A percentile compares a stretch with the other conserved stretches of the same genome.
Conservation (phyloP, 2,329 filamentous ascomycete species). For the Ceratocystis variospora region DNA sequence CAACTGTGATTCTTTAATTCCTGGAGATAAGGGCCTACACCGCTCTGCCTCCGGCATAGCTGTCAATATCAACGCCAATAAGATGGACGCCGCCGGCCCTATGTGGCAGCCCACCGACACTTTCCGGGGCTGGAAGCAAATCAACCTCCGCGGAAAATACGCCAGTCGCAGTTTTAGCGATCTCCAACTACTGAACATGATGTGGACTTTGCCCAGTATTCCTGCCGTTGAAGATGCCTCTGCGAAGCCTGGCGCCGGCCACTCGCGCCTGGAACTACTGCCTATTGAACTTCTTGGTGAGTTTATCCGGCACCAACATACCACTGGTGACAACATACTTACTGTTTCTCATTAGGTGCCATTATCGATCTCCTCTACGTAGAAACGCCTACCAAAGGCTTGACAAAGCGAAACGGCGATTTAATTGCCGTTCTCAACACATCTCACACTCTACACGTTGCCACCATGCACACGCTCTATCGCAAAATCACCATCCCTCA, state of each 20-base stretch:
- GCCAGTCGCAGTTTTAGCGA: constrained; percentile 50
- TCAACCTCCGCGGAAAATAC: constrained; percentile 43
- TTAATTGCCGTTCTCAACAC: constrained; percentile 61
- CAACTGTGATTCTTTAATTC: neutral
- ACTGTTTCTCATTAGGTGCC: constrained; percentile 36
- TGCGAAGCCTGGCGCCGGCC: constrained; percentile 28
- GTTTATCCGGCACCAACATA: constrained; percentile 24
- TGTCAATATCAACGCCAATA: neutral
- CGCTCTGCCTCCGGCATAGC: neutral
- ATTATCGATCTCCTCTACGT: constrained; percentile 63
- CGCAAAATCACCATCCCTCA: constrained; percentile 69
- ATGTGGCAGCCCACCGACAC: constrained; percentile 44
- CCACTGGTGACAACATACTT: constrained; percentile 12
- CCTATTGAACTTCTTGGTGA: constrained; percentile 59
- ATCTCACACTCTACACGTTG: constrained; percentile 60
- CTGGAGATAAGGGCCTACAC: neutral
- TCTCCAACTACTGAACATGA: constrained; percentile 40
- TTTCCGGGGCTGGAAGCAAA: constrained; percentile 50
- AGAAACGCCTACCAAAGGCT: constrained; percentile 58
- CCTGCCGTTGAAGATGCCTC: constrained; percentile 18
- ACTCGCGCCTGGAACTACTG: constrained; percentile 50
- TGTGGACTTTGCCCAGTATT: constrained; percentile 33
- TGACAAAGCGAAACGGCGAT: constrained; percentile 63
- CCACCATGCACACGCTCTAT: constrained; percentile 63
- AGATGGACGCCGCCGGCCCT: constrained; percentile 40